Conservation (phyloP, 129 eudicot genomes). For the Arctium lappa region DNA sequence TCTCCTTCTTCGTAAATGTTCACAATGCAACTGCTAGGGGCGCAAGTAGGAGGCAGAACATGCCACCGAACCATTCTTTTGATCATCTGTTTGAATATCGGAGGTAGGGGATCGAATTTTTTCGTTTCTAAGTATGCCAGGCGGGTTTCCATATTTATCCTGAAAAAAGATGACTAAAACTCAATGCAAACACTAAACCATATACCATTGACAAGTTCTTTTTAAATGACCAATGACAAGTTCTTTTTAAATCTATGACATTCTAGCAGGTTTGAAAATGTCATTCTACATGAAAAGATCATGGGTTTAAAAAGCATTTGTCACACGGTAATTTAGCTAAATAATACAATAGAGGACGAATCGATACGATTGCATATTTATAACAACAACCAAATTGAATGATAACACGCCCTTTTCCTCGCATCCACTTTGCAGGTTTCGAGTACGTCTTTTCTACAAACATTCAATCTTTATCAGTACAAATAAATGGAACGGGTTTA, state of each 20-base stretch:
- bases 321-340: background rate
- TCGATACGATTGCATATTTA: constrained; percentile 63
- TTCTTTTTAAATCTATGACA: too few species aligned
- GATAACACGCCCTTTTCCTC: too few species aligned
- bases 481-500: background rate
- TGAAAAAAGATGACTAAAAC: too few species aligned
- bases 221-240: too few species aligned
- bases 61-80: constrained; percentile 64
- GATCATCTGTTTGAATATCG: constrained; percentile 32
- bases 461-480: background rate
- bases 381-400: constrained; percentile 62
- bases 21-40: constrained; percentile 71
- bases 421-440: too few species aligned
- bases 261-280: background rate
- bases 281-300: background rate
- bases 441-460: too few species aligned
- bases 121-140: too few species aligned
- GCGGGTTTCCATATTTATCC: too few species aligned
- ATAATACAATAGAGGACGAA: background rate
- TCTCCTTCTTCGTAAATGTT: constrained; percentile 71
- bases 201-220: too few species aligned
- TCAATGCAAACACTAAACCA: too few species aligned
- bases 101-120: too few species aligned
- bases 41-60: constrained; percentile 55
- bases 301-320: too few species aligned